Conservation (phyloP, 202 grass and related monocot genomes). For the Setaria viridis region DNA sequence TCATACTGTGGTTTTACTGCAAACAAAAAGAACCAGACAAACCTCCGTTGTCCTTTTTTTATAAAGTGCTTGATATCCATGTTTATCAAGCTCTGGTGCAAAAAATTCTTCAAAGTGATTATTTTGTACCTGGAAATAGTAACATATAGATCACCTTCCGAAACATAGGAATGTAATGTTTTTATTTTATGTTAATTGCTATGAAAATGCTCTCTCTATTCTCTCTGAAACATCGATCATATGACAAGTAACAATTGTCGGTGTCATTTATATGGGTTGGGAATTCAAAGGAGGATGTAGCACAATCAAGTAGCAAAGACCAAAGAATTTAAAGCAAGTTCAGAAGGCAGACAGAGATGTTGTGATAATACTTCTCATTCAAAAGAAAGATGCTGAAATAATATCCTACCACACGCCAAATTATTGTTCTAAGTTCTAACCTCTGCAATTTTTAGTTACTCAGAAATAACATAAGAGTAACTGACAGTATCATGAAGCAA, state of each 20-base stretch:
- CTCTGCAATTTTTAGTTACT: background rate
- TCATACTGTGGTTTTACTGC: background rate
- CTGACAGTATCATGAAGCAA: constrained; percentile 8
- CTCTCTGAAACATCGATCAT: background rate
- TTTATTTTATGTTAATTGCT: background rate
- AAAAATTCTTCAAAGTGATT: constrained; percentile 93
- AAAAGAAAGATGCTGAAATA: background rate
- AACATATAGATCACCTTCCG: constrained; percentile 27
- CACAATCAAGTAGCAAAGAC: background rate
- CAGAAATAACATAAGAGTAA: background rate
- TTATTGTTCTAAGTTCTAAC: background rate
- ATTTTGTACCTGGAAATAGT: constrained; percentile 74
- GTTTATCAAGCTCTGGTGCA: constrained; percentile 85
- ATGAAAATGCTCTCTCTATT: background rate
- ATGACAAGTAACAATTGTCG: background rate
- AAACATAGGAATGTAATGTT: background rate
- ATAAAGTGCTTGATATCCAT: constrained; percentile 90
- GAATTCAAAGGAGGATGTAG: constrained; percentile 9
- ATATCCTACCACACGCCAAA: background rate
- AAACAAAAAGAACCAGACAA: constrained; percentile 28
- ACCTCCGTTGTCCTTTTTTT: constrained; percentile 90
- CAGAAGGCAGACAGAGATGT: background rate
- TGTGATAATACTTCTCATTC: background rate
- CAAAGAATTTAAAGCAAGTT: background rate
- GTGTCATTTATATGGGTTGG: background rate